Conservation (phyloP, 2,329 filamentous ascomycete genomes). For the Pseudogymnoascus sp. region DNA sequence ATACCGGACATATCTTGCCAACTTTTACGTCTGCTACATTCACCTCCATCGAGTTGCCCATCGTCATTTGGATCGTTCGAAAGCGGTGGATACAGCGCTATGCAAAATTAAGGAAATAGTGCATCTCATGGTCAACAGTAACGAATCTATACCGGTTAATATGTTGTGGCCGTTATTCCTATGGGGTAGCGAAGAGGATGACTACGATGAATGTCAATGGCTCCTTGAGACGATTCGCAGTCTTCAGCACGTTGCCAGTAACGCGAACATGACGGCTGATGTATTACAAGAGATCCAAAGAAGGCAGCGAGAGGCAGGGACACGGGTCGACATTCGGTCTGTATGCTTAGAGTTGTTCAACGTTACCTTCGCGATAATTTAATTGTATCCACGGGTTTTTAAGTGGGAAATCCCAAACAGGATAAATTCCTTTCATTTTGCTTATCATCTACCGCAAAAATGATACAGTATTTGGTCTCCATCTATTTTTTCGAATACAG, state of each 20-base stretch:
- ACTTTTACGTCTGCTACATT: slow-evolving; percentile 48
- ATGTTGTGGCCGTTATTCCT: slow-evolving; percentile 51
- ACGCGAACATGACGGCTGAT: slow-evolving; percentile 34
- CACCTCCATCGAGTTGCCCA: slow-evolving; percentile 50
- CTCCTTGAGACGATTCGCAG: slow-evolving; percentile 41
- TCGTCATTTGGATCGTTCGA: slow-evolving; percentile 43
- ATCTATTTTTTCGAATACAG: background rate
- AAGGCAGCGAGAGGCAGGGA: slow-evolving; percentile 31
- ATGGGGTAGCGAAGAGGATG: slow-evolving; percentile 46
- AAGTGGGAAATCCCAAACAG: background rate
- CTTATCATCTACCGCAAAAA: background rate
- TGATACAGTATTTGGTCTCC: background rate
- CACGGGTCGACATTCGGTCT: slow-evolving; percentile 32
- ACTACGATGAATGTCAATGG: slow-evolving; percentile 40
- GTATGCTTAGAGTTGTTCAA: slow-evolving; percentile 38
- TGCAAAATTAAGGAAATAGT: slow-evolving; percentile 40
- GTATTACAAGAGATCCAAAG: slow-evolving; percentile 33
- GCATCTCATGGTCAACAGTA: slow-evolving; percentile 36
- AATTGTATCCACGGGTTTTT: slow-evolving; percentile 12
- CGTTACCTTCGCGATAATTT: slow-evolving; percentile 47
- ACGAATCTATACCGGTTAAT: slow-evolving; percentile 44
- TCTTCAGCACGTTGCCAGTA: slow-evolving; percentile 32
- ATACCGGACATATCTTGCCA: slow-evolving; percentile 47
- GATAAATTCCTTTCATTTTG: background rate
- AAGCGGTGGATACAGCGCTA: slow-evolving; percentile 40